phyloP scores from a whole-genome alignment of 73 alveolate species.

The Halteria grandinella region DNA sequence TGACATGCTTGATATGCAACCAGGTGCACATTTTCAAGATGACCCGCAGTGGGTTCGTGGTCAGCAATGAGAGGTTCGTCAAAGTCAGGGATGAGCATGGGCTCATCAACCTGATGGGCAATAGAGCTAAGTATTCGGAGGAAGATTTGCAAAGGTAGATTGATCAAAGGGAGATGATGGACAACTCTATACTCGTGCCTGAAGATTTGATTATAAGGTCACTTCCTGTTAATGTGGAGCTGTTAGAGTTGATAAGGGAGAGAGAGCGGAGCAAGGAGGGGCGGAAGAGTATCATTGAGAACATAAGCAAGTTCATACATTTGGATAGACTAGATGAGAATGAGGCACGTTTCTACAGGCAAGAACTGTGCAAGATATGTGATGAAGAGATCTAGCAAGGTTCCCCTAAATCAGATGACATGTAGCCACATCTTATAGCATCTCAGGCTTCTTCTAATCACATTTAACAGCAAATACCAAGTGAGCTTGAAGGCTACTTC shows the following conservation, averaged over 20 bases:
- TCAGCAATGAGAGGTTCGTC: constrained; percentile 33
- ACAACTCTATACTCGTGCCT: not conserved
- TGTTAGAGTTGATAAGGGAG: constrained; percentile 36
- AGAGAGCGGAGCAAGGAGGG: constrained; percentile 12
- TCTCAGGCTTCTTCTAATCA: not conserved
- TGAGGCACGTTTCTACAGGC: constrained; percentile 14
- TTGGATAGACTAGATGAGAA: constrained; percentile 1
- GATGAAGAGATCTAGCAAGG: constrained; percentile 28
- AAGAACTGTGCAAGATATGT: constrained; percentile 41
- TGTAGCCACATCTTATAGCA: not conserved
- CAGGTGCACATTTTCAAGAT: constrained; percentile 9
- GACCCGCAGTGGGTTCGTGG: constrained; percentile 7
- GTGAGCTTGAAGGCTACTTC: not conserved
- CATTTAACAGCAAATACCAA: not conserved
- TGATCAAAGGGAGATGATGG: not conserved
- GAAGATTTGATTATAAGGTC: constrained; percentile 26
- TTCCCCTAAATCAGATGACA: not conserved
- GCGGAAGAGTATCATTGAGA: not conserved
- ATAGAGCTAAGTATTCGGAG: not conserved
- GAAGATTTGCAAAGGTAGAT: not conserved
- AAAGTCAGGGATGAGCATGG: constrained; percentile 27
- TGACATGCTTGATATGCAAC: constrained; percentile 10
- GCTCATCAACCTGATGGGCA: not conserved
- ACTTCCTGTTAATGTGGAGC: constrained; percentile 41
- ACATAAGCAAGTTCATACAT: constrained; percentile 28